Evolutionary conservation across 768 basidiomycete species (phyloP).

Genomic region (Gloeopeniophorella convolvens): DNA sequence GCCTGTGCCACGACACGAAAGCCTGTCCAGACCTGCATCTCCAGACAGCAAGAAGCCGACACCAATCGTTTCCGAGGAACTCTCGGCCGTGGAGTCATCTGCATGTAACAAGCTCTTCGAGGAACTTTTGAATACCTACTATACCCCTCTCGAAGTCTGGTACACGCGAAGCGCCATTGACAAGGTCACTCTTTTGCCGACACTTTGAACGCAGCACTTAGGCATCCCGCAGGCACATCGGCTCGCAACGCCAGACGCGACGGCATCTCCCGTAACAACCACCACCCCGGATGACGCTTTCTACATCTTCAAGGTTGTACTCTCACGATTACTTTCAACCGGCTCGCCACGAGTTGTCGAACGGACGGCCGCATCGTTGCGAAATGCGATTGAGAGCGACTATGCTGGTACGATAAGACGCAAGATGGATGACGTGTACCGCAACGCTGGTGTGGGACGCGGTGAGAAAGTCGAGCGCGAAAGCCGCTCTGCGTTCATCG

Average conservation of each 20-base stretch:
- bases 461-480: conserved; percentile 80
- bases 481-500: conserved; percentile 73
- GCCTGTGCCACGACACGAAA: background rate
- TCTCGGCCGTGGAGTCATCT: conserved; percentile 39
- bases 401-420: conserved; percentile 74
- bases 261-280: conserved; percentile 55
- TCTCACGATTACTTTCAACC: conserved; percentile 70
- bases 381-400: conserved; percentile 75
- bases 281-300: conserved; percentile 92
- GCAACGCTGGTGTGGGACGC: conserved; percentile 41
- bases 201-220: background rate
- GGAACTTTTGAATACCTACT: conserved; percentile 63
- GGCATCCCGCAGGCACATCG: conserved; percentile 67
- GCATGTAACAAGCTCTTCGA: conserved; percentile 56
- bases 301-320: conserved; percentile 85
- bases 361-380: conserved; percentile 53
- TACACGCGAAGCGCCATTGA: conserved; percentile 82
- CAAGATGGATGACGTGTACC: conserved; percentile 86
- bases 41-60: background rate
- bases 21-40: background rate
- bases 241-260: conserved; percentile 66
- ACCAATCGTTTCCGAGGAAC: conserved; percentile 9
- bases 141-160: conserved; percentile 88
- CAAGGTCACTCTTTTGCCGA: conserved; percentile 48
- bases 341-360: conserved; percentile 58